Conservation (phyloP, 148 eudicot species). For the Fallopia convolvulus region DNA sequence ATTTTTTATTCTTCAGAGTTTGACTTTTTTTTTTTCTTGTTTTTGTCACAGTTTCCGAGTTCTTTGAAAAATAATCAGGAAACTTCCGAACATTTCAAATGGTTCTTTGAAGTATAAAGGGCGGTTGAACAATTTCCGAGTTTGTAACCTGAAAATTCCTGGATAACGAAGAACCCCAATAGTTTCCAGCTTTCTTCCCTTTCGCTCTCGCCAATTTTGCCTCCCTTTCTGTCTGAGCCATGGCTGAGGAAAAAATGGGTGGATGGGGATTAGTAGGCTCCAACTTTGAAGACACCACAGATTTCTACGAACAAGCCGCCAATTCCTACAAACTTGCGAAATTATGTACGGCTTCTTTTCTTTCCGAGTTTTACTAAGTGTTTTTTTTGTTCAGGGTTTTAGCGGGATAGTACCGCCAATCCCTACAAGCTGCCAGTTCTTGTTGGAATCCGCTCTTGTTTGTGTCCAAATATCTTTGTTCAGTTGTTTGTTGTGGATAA, state of each 20-base stretch:
- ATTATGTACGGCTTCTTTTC: slow-evolving; percentile 27
- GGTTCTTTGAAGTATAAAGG: background rate
- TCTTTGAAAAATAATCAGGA: background rate
- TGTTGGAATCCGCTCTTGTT: too few relatives aligned
- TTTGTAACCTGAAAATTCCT: background rate
- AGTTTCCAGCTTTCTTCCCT: too few relatives aligned
- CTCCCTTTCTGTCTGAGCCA: background rate
- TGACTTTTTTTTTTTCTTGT: background rate
- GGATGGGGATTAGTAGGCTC: slow-evolving; percentile 25
- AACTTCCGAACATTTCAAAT: background rate
- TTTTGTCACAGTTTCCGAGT: too few relatives aligned
- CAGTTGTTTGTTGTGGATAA: too few relatives aligned
- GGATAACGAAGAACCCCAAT: background rate
- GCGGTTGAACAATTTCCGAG: background rate
- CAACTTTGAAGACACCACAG: slow-evolving; percentile 44
- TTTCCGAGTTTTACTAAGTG: background rate
- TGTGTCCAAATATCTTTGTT: too few relatives aligned
- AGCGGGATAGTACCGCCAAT: too few relatives aligned
- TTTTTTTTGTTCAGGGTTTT: background rate
- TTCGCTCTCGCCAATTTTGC: too few relatives aligned
- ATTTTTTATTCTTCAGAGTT: background rate
- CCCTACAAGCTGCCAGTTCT: too few relatives aligned
- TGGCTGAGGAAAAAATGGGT: slow-evolving; percentile 26
- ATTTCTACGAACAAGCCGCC: slow-evolving; percentile 41
- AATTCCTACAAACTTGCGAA: slow-evolving; percentile 44